Percentiles rank a stretch among this genome's conserved stretches.
Evolutionary conservation across 2,329 filamentous ascomycete species (phyloP).

Genomic region (Xylariaceae sp.): DNA sequence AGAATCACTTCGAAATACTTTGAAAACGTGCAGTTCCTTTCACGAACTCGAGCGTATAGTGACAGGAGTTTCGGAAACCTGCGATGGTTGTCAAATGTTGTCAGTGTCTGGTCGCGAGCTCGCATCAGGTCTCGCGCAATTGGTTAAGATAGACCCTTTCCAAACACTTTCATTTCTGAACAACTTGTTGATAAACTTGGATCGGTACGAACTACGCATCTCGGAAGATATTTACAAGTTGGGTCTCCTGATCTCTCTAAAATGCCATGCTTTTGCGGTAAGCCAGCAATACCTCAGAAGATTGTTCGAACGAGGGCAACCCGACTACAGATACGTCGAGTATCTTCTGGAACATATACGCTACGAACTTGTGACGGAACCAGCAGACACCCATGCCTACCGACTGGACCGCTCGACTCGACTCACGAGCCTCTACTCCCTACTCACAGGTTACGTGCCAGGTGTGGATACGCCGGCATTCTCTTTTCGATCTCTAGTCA

Average conservation of each 20-base stretch:
- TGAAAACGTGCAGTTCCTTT: constrained; percentile 16
- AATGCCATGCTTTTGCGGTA: constrained; percentile 15
- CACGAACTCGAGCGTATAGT: constrained; percentile 27
- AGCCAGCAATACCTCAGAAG: constrained; percentile 19
- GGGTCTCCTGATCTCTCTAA: constrained; percentile 30
- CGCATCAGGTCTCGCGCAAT: background rate
- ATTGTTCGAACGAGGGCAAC: background rate
- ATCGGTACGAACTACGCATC: constrained; percentile 23
- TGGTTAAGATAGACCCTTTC: constrained; percentile 16
- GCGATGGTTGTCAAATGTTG: constrained; percentile 18
- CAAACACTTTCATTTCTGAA: constrained; percentile 37
- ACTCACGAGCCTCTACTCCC: constrained; percentile 21
- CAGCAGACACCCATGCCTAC: background rate
- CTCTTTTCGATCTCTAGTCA: constrained; percentile 13
- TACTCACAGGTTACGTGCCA: constrained; percentile 25
- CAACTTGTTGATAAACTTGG: constrained; percentile 36
- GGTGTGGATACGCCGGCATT: constrained; percentile 7
- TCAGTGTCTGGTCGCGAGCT: constrained; percentile 8
- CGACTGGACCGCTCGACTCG: constrained; percentile 1
- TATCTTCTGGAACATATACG: background rate
- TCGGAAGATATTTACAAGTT: constrained; percentile 29
- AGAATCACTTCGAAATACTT: constrained; percentile 1
- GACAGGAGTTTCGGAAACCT: constrained; percentile 17
- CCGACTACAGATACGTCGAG: background rate
- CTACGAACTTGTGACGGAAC: background rate